Base-by-base conservation (phyloP, 345 rosid genomes). In the Eucalyptus cloeziana region DNA sequence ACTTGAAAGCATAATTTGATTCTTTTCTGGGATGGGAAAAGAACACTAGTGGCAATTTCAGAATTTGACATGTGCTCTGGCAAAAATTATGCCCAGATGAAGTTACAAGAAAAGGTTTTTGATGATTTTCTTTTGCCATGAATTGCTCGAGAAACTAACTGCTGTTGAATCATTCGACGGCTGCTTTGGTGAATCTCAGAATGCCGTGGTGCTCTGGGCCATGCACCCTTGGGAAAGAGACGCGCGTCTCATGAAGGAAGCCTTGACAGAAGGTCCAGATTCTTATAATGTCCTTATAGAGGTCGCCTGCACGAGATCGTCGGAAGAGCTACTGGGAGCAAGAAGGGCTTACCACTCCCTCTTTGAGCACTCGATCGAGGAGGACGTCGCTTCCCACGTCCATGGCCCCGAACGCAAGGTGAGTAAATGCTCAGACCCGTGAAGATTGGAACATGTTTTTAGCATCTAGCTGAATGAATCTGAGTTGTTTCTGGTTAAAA, bases 151-250 rank as follows among this genome's bases (percentile, higher is more conserved):
- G 40, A 64, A 64, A 14, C 76, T 64, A n/a, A 64, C 21, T 15
- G 76, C 83, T 76, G 45, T 76, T 0, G 47, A 76, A 37, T 76
- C 27, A 3, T 40, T 21, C 21, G 83, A 40, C 1, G 47, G 15
- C 24, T 21, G 47, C 83, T 76, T 76, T 3, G 83, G 3, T 90
- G 86, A 58, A 87, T 86, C 80, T 24, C 87, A 97, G 99, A 95
- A 94, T 87, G 98, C 99, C 19, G 89, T 95, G 87, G 93, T 95
- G 71, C 91, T 95, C 64, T 94, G 96, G 95, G 88, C 96, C 5
- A 93, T 93, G 97, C 98, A 98, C 90, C 98, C 98, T 15, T 96
- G 99, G 98, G 98, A 98, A 92, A 96, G 98, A 90, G 99, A 97
- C 87, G 99, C 99, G 4, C 96, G 98, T 86, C 88, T 95, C 92